Conservation (phyloP, 2,329 filamentous ascomycete species). For the Scleromitrula shiraiana region DNA sequence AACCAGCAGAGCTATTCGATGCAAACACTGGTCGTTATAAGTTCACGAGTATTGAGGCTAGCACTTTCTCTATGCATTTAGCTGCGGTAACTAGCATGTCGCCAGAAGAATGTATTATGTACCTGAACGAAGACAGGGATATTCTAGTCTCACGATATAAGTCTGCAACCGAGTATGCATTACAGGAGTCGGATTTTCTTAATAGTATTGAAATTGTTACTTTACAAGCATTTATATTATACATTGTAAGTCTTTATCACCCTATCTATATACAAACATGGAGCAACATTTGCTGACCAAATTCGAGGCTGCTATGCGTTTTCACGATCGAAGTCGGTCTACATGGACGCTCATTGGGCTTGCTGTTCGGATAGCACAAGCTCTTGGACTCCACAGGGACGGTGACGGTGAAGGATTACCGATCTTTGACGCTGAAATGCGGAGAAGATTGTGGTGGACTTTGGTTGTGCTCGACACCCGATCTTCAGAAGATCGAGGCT, state of each 20-base stretch:
- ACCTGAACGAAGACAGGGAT: constrained; percentile 43
- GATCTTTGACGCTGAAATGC: constrained; percentile 44
- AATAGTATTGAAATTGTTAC: constrained; percentile 54
- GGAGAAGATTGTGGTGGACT: constrained; percentile 44
- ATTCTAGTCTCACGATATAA: constrained; percentile 9
- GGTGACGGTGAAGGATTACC: constrained; percentile 38
- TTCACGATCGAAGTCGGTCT: constrained; percentile 30
- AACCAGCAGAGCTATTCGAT: neutral
- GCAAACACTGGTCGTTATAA: constrained; percentile 2
- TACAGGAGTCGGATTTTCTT: constrained; percentile 48
- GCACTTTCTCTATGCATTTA: neutral
- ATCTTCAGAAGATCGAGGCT: constrained; percentile 42
- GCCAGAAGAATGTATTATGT: constrained; percentile 35
- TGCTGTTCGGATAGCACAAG: constrained; percentile 29
- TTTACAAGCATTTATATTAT: constrained; percentile 54
- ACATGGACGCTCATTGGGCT: constrained; percentile 35
- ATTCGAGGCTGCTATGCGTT: constrained; percentile 8
- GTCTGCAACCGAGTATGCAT: constrained; percentile 10
- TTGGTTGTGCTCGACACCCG: constrained; percentile 40
- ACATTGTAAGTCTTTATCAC: constrained; percentile 43
- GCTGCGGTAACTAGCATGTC: constrained; percentile 33
- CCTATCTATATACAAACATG: neutral
- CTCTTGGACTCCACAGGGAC: constrained; percentile 43
- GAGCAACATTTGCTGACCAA: too few species aligned
- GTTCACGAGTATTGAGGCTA: constrained; percentile 7